These are phyloP conservation scores for Rhinocladiella mackenziei DNA, from an alignment of 2,329 filamentous ascomycete genomes.

Conservation along the genomic window DNA sequence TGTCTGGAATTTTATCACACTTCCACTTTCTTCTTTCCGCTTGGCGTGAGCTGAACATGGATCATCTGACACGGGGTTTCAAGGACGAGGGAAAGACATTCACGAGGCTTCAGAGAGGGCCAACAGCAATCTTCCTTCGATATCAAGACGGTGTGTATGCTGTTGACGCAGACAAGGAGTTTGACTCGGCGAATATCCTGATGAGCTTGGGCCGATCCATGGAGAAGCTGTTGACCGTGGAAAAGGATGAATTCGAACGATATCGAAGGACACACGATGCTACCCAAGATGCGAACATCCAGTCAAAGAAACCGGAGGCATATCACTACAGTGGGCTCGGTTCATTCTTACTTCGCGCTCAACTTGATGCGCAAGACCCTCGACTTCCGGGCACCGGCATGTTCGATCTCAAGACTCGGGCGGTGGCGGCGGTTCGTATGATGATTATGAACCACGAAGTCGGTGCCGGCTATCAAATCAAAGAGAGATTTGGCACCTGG, in stretches of 20 bases:
- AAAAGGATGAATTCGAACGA: slow-evolving; percentile 77
- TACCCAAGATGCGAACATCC: slow-evolving; percentile 50
- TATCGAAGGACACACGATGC: slow-evolving; percentile 69
- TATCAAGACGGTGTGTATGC: slow-evolving; percentile 84
- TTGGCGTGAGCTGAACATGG: slow-evolving; percentile 69
- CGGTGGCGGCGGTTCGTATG: slow-evolving; percentile 89
- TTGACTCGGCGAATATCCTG: slow-evolving; percentile 76
- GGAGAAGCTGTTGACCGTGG: slow-evolving; percentile 86
- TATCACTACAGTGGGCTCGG: slow-evolving; percentile 85
- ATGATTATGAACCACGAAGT: slow-evolving; percentile 66
- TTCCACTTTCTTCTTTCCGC: slow-evolving; percentile 87
- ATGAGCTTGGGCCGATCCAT: slow-evolving; percentile 92
- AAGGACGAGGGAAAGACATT: slow-evolving; percentile 59
- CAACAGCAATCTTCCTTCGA: slow-evolving; percentile 75
- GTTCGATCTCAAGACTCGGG: slow-evolving; percentile 94
- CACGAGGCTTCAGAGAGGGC: slow-evolving; percentile 67
- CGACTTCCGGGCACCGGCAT: slow-evolving; percentile 85
- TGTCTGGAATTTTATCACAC: slow-evolving; percentile 81
- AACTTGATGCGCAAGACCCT: slow-evolving; percentile 84
- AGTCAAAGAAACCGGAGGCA: slow-evolving; percentile 57
- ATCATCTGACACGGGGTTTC: slow-evolving; percentile 66
- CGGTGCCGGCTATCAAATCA: slow-evolving; percentile 84
- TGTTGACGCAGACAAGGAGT: slow-evolving; percentile 94
- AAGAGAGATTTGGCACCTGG: slow-evolving; percentile 67
- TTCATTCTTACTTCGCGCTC: slow-evolving; percentile 90